These are phyloP conservation scores for Monascus purpureus DNA, from an alignment of 495 filamentous ascomycete genomes.

Conservation along the genomic window DNA sequence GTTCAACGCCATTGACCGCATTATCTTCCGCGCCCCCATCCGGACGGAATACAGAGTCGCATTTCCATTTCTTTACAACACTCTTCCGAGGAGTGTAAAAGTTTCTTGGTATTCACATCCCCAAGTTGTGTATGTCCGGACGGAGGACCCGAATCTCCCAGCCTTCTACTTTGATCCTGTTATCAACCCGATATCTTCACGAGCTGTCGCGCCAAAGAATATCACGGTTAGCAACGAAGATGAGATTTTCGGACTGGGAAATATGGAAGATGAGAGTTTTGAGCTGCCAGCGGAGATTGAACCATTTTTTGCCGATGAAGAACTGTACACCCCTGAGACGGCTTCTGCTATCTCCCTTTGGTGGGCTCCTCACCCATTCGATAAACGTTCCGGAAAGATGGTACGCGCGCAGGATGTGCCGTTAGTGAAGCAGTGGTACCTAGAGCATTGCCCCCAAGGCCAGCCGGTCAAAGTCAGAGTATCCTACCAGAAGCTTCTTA, in stretches of 20 bases:
- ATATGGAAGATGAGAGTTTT: slow-evolving; percentile 81
- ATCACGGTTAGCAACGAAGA: slow-evolving; percentile 88
- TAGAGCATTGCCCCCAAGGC: slow-evolving; percentile 84
- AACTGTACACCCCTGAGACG: slow-evolving; percentile 80
- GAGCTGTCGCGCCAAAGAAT: slow-evolving; percentile 90
- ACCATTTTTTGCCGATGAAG: slow-evolving; percentile 83
- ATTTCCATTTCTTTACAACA: slow-evolving; percentile 93
- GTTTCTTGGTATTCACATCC: slow-evolving; percentile 89
- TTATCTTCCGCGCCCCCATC: slow-evolving; percentile 94
- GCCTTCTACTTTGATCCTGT: slow-evolving; percentile 97
- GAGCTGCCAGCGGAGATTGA: slow-evolving; percentile 66
- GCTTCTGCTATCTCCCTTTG: slow-evolving; percentile 85
- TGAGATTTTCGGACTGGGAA: slow-evolving; percentile 77
- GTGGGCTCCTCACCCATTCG: slow-evolving; percentile 98
- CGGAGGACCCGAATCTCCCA: slow-evolving; percentile 78
- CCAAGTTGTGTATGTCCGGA: slow-evolving; percentile 78
- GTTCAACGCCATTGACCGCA: slow-evolving; percentile 98
- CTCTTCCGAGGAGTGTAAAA: slow-evolving; percentile 85
- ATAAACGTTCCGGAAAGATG: slow-evolving; percentile 94
- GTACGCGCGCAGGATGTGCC: slow-evolving; percentile 95
- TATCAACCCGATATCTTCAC: slow-evolving; percentile 95
- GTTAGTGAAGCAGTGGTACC: slow-evolving; percentile 95
- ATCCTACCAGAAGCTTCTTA: slow-evolving; percentile 98
- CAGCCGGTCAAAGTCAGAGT: slow-evolving; percentile 96
- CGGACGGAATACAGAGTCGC: slow-evolving; percentile 92